Evolutionary conservation across 2,329 filamentous ascomycete genomes (phyloP).

Genomic region (Alternaria alternata): DNA sequence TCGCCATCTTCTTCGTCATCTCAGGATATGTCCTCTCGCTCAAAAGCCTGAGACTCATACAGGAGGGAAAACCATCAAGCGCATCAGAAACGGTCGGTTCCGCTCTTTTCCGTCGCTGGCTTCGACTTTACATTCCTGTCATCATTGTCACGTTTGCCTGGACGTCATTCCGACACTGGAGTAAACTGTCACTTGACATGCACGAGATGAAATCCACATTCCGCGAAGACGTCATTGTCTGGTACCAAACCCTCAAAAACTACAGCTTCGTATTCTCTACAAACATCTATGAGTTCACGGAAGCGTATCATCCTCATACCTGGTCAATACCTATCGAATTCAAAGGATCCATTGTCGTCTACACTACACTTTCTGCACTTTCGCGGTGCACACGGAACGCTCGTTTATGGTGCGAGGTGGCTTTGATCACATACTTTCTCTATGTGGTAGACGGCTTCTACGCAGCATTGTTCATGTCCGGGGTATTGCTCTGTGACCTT

Average conservation of each 20-base stretch:
- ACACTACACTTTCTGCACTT: slow-evolving; percentile 65
- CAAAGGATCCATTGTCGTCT: slow-evolving; percentile 69
- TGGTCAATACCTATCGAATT: slow-evolving; percentile 53
- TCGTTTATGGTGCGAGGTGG: slow-evolving; percentile 63
- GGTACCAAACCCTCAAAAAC: slow-evolving; percentile 62
- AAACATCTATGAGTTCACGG: slow-evolving; percentile 64
- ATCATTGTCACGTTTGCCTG: slow-evolving; percentile 64
- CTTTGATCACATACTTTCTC: slow-evolving; percentile 70
- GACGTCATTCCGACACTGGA: slow-evolving; percentile 61
- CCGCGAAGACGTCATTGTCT: slow-evolving; percentile 38
- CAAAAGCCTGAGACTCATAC: slow-evolving; percentile 56
- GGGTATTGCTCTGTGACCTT: slow-evolving; percentile 49
- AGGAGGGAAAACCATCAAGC: slow-evolving; percentile 50
- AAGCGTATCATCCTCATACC: slow-evolving; percentile 42
- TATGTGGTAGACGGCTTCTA: slow-evolving; percentile 72
- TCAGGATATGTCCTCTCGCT: slow-evolving; percentile 62
- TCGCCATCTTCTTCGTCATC: slow-evolving; percentile 62
- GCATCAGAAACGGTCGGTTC: slow-evolving; percentile 57
- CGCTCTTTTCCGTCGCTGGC: slow-evolving; percentile 61
- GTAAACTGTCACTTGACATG: slow-evolving; percentile 50
- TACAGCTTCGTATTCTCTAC: slow-evolving; percentile 73
- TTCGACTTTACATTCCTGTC: slow-evolving; percentile 61
- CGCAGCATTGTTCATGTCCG: slow-evolving; percentile 52
- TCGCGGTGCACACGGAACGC: slow-evolving; percentile 63
- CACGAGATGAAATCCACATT: slow-evolving; percentile 60